A percentile compares a stretch with the other conserved stretches of the same genome.
Evolutionary conservation across 768 basidiomycete species (phyloP).

Genomic region (Termitomyces heimii): DNA sequence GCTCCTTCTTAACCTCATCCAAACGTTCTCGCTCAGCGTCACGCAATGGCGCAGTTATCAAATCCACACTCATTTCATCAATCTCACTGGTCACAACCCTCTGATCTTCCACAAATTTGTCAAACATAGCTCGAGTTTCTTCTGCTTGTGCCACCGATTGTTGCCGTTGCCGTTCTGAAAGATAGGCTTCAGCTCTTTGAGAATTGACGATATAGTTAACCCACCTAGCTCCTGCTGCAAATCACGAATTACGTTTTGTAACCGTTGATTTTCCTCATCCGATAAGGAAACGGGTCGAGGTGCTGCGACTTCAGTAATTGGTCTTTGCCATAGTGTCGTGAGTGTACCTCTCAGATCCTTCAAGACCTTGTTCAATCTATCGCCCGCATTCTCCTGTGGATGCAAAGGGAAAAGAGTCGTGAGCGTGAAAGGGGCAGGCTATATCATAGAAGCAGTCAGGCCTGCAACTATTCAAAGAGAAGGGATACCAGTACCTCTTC

Average conservation of each 20-base stretch:
- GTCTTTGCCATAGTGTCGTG: constrained; percentile 21
- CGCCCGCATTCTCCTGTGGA: constrained; percentile 41
- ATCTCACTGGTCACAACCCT: constrained; percentile 24
- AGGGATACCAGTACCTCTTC: constrained; percentile 39
- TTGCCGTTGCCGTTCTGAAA: constrained; percentile 10
- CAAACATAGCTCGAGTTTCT: background rate
- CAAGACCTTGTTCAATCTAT: constrained; percentile 41
- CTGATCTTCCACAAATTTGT: constrained; percentile 46
- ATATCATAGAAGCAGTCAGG: constrained; percentile 3
- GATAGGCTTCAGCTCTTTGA: background rate
- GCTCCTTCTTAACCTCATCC: constrained; percentile 44
- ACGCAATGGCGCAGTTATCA: constrained; percentile 43
- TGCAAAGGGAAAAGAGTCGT: constrained; percentile 49
- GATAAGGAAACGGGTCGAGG: constrained; percentile 15
- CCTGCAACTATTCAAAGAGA: background rate
- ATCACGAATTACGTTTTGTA: constrained; percentile 43
- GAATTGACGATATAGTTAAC: constrained; percentile 4
- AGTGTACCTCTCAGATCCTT: constrained; percentile 32
- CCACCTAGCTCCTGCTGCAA: constrained; percentile 57
- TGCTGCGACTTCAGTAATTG: constrained; percentile 13
- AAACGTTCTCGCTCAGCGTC: constrained; percentile 53
- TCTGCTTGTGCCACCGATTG: background rate
- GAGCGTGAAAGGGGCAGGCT: constrained; percentile 42
- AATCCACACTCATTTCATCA: constrained; percentile 44
- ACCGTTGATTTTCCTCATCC: constrained; percentile 40